These are phyloP conservation scores for Fusarium subglutinans DNA, from an alignment of 2,329 filamentous ascomycete genomes.

Conservation along the genomic window DNA sequence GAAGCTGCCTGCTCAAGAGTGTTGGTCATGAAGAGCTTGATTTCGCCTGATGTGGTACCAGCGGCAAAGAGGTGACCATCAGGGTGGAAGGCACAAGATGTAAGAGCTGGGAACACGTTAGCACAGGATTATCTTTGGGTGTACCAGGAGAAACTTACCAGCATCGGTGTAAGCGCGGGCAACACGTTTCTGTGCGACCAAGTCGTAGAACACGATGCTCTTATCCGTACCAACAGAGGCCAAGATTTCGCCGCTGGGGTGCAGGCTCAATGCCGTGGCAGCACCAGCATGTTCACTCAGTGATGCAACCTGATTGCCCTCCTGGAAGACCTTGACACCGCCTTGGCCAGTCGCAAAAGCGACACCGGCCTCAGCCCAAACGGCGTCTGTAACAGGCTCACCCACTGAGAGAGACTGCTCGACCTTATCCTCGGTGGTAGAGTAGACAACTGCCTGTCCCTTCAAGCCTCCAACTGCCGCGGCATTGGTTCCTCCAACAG, in stretches of 20 bases:
- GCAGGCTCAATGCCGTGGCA: slow-evolving; percentile 79
- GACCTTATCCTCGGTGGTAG: slow-evolving; percentile 72
- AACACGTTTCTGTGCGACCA: slow-evolving; percentile 72
- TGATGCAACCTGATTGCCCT: slow-evolving; percentile 72
- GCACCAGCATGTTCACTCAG: slow-evolving; percentile 86
- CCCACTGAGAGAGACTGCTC: slow-evolving; percentile 73
- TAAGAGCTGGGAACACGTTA: slow-evolving; percentile 65
- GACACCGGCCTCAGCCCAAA: slow-evolving; percentile 74
- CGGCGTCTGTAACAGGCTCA: slow-evolving; percentile 71
- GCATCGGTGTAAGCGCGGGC: slow-evolving; percentile 83
- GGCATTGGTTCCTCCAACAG: slow-evolving; percentile 68
- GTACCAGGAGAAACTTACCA: slow-evolving; percentile 64
- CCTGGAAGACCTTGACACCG: slow-evolving; percentile 80
- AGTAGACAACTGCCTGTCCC: slow-evolving; percentile 80
- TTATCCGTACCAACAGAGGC: slow-evolving; percentile 92
- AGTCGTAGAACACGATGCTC: slow-evolving; percentile 90
- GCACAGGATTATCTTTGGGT: background rate
- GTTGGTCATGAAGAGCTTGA: slow-evolving; percentile 90
- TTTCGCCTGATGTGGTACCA: slow-evolving; percentile 80
- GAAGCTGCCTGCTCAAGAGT: slow-evolving; percentile 79
- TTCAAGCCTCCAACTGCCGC: slow-evolving; percentile 80
- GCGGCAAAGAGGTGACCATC: slow-evolving; percentile 94
- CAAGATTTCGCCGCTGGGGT: slow-evolving; percentile 83
- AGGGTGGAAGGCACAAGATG: slow-evolving; percentile 87
- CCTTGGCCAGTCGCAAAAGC: slow-evolving; percentile 80